phyloP scores from a whole-genome alignment of 2,329 filamentous ascomycete species.

The Microcera coccophila region DNA sequence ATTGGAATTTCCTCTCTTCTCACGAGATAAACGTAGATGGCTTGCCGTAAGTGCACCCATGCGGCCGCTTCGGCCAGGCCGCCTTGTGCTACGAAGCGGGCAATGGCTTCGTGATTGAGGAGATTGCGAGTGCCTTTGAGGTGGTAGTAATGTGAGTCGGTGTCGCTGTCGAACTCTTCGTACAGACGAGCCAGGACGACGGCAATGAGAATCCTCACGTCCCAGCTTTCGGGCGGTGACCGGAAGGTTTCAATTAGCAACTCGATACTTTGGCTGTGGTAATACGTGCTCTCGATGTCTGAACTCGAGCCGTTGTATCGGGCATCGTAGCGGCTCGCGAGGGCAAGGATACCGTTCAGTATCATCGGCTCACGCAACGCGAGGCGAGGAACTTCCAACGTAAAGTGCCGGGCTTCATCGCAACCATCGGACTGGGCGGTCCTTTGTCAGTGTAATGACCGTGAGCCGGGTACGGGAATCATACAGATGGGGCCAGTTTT shows the following conservation, averaged over 20 bases:
- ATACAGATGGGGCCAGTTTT: constrained; percentile 6
- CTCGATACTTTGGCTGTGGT: constrained; percentile 41
- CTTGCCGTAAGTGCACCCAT: constrained; percentile 39
- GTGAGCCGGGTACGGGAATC: background rate
- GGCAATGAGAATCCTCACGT: constrained; percentile 44
- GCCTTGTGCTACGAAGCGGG: constrained; percentile 34
- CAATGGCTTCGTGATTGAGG: constrained; percentile 32
- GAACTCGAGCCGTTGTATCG: constrained; percentile 28
- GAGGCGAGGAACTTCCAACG: constrained; percentile 43
- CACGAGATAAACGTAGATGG: constrained; percentile 36
- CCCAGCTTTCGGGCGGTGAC: constrained; percentile 38
- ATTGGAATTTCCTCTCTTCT: constrained; percentile 17
- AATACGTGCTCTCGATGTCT: constrained; percentile 10
- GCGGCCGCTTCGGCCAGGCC: constrained; percentile 38
- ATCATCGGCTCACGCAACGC: constrained; percentile 45
- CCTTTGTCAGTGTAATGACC: background rate
- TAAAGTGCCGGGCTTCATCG: constrained; percentile 36
- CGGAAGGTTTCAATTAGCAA: constrained; percentile 44
- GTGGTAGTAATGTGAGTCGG: constrained; percentile 38
- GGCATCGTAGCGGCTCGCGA: constrained; percentile 43
- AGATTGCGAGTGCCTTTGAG: constrained; percentile 37
- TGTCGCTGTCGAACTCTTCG: constrained; percentile 36
- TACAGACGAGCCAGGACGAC: constrained; percentile 48
- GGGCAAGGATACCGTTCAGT: constrained; percentile 43
- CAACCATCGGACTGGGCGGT: constrained; percentile 9